phyloP scores from a whole-genome alignment of 805 yeast species.

The Teunomyces tritomae region DNA sequence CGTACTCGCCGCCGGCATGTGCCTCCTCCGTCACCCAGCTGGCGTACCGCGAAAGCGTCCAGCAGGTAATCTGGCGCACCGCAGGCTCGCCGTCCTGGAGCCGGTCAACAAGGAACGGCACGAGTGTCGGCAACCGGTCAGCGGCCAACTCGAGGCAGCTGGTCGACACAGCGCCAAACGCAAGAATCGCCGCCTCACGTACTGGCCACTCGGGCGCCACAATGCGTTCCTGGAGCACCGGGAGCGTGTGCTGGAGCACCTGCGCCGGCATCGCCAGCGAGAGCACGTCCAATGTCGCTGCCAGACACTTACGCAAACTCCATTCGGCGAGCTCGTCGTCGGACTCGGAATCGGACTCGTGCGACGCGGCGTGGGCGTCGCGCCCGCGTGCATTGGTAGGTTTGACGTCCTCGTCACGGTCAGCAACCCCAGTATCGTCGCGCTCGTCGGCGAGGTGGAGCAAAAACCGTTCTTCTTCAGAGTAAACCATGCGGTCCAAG shows the following conservation, averaged over 20 bases:
- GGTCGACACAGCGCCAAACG: conserved; percentile 92
- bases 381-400: conserved; percentile 76
- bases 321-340: conserved; percentile 75
- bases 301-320: conserved; percentile 91
- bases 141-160: conserved; percentile 75
- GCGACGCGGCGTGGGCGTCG: conserved; percentile 28
- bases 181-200: conserved; percentile 89
- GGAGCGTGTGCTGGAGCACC: conserved; percentile 67
- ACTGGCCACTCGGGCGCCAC: conserved; percentile 78
- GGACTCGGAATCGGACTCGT: conserved; percentile 34
- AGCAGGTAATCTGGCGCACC: conserved; percentile 90
- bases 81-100: conserved; percentile 73
- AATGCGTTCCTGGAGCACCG: conserved; percentile 70
- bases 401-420: conserved; percentile 81
- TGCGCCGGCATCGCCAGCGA: conserved; percentile 66
- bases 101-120: conserved; percentile 82
- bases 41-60: conserved; percentile 89
- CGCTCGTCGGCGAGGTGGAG: conserved; percentile 64
- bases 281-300: conserved; percentile 84
- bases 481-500: conserved; percentile 79
- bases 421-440: conserved; percentile 76
- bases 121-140: conserved; percentile 71
- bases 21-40: conserved; percentile 78
- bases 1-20: conserved; percentile 55
- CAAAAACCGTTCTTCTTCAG: conserved; percentile 72